Evolutionary conservation across 768 basidiomycete species (phyloP).

Genomic region (Crassisporium funariophilum): DNA sequence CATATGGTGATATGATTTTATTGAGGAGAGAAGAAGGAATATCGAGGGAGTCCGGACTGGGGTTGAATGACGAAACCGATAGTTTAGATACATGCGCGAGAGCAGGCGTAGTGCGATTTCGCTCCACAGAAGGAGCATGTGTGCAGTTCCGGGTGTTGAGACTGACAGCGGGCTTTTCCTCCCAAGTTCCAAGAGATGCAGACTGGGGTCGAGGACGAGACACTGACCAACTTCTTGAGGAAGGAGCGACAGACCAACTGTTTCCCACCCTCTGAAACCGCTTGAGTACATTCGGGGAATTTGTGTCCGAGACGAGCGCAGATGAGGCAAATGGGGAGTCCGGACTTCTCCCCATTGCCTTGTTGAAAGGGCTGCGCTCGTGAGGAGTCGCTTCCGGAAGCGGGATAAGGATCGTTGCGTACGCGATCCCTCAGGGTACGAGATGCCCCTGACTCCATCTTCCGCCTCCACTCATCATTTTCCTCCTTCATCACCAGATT

Average conservation of each 20-base stretch:
- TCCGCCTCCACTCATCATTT: no score
- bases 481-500: no score
- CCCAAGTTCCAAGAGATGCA: slow-evolving; percentile 13
- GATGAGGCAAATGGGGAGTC: slow-evolving; percentile 19
- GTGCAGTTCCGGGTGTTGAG: slow-evolving; percentile 5
- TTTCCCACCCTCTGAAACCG: slow-evolving; percentile 8
- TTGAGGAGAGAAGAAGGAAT: slow-evolving; percentile 23
- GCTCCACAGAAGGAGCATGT: no score
- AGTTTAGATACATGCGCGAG: slow-evolving; percentile 3
- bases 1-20: slow-evolving; percentile 31
- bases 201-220: not conserved
- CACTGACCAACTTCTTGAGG: slow-evolving; percentile 1
- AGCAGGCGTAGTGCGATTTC: slow-evolving; percentile 15
- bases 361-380: slow-evolving; percentile 8
- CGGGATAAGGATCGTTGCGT: no score
- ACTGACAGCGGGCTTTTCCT: slow-evolving; percentile 2
- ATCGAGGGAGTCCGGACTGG: no score
- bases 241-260: not conserved
- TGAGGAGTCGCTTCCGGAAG: no score
- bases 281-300: slow-evolving; percentile 10
- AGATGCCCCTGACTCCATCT: no score
- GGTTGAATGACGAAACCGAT: no score
- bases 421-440: not conserved
- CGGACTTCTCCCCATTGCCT: slow-evolving; percentile 1
- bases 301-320: no score